Evolutionary conservation across 2,329 filamentous ascomycete species (phyloP).

Genomic region (Chalaropsis ovoidea): DNA sequence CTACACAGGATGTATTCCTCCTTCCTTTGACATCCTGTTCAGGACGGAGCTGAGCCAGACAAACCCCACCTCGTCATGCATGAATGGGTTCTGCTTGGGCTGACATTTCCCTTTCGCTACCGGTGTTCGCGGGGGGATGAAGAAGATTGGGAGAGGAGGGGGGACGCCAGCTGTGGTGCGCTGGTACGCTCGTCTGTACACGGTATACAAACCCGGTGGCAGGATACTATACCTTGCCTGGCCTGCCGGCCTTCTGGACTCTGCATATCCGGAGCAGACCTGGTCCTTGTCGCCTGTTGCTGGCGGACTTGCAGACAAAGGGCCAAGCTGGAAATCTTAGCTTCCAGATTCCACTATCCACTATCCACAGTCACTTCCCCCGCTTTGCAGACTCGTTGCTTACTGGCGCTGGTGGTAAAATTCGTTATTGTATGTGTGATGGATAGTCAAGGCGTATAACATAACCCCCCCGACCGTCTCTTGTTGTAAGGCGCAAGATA

Average conservation of each 20-base stretch:
- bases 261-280: constrained; percentile 10
- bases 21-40: background rate
- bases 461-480: too few relatives aligned
- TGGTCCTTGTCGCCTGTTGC: constrained; percentile 2
- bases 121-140: background rate
- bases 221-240: background rate
- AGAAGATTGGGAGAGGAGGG: background rate
- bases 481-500: too few relatives aligned
- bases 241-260: background rate
- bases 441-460: background rate
- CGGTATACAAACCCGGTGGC: background rate
- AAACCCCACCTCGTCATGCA: constrained; percentile 13
- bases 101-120: background rate
- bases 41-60: constrained; percentile 10
- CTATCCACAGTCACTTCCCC: background rate
- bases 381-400: background rate
- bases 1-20: constrained; percentile 7
- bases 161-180: background rate
- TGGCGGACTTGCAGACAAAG: background rate
- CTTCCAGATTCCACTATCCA: background rate
- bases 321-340: background rate
- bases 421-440: background rate
- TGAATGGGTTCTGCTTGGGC: constrained; percentile 6
- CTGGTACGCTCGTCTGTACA: background rate
- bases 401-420: too few relatives aligned